Evolutionary conservation across 2,329 filamentous ascomycete genomes (phyloP).

Genomic region (Phialophora verrucosa): DNA sequence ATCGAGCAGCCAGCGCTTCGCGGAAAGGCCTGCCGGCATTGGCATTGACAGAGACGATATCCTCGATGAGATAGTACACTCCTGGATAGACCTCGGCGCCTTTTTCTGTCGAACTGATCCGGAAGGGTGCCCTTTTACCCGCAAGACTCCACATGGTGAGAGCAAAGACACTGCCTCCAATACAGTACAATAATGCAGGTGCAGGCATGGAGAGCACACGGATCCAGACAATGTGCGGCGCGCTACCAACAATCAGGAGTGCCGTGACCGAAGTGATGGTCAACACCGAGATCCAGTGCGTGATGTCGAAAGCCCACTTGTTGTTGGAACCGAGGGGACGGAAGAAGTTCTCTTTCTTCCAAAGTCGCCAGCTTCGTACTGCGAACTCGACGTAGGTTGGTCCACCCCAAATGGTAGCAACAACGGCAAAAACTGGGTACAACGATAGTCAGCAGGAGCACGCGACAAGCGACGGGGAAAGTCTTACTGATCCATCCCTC

Average conservation of each 20-base stretch:
- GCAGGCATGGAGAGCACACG: conserved; percentile 39
- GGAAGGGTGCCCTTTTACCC: conserved; percentile 59
- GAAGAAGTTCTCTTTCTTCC: conserved; percentile 40
- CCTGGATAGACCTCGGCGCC: conserved; percentile 64
- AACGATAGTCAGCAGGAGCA: conserved; percentile 7
- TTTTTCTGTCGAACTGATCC: conserved; percentile 68
- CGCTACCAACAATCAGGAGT: conserved; percentile 38
- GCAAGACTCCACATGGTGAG: conserved; percentile 33
- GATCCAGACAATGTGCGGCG: conserved; percentile 40
- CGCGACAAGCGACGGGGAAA: background rate
- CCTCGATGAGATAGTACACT: conserved; percentile 70
- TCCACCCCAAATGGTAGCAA: conserved; percentile 40
- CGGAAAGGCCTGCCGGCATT: conserved; percentile 62
- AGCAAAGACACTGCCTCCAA: conserved; percentile 33
- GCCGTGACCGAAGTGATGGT: conserved; percentile 36
- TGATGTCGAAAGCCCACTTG: conserved; percentile 40
- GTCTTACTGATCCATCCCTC: conserved; percentile 37
- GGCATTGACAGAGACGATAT: conserved; percentile 70
- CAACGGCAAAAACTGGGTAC: conserved; percentile 38
- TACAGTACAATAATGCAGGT: conserved; percentile 33
- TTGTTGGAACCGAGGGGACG: conserved; percentile 37
- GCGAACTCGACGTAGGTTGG: conserved; percentile 40
- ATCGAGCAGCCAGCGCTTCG: conserved; percentile 57
- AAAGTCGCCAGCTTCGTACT: conserved; percentile 38
- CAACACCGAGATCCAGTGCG: conserved; percentile 36